phyloP scores from a whole-genome alignment of 2,329 filamentous ascomycete species.

The Calonectria pauciramosa region DNA sequence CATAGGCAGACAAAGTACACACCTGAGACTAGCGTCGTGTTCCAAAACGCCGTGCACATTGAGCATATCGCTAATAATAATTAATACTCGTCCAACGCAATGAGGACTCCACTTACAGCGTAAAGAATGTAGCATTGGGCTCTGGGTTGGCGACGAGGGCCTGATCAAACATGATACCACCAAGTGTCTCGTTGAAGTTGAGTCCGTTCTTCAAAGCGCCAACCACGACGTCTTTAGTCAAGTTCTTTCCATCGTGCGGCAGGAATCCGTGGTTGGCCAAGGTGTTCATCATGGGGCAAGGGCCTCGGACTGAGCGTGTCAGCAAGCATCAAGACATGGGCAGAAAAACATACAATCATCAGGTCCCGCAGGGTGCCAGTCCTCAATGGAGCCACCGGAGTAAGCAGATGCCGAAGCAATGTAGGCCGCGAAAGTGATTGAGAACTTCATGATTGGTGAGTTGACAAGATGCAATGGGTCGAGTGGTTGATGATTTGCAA shows the following conservation, averaged over 20 bases:
- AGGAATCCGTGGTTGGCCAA: constrained; percentile 4
- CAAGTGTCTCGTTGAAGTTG: neutral
- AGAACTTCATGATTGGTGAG: neutral
- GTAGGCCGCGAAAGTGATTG: neutral
- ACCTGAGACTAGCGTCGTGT: neutral
- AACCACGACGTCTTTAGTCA: neutral
- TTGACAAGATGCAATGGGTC: neutral
- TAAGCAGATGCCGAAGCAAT: neutral
- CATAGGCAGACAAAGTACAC: neutral
- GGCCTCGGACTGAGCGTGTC: neutral
- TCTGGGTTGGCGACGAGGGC: neutral
- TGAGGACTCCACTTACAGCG: neutral
- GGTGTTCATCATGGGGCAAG: neutral
- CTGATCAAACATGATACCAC: neutral
- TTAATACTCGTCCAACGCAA: neutral
- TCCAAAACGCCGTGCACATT: neutral
- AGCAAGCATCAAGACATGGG: neutral
- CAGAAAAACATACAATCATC: neutral
- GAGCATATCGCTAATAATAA: neutral
- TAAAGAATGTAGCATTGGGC: neutral
- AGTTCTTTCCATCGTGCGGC: neutral
- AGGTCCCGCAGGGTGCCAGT: neutral
- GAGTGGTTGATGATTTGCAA: neutral
- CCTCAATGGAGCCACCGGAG: neutral
- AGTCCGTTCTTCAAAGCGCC: neutral